Base-by-base conservation (phyloP, 2,329 filamentous ascomycete genomes). In the Microcyclosporella mali region DNA sequence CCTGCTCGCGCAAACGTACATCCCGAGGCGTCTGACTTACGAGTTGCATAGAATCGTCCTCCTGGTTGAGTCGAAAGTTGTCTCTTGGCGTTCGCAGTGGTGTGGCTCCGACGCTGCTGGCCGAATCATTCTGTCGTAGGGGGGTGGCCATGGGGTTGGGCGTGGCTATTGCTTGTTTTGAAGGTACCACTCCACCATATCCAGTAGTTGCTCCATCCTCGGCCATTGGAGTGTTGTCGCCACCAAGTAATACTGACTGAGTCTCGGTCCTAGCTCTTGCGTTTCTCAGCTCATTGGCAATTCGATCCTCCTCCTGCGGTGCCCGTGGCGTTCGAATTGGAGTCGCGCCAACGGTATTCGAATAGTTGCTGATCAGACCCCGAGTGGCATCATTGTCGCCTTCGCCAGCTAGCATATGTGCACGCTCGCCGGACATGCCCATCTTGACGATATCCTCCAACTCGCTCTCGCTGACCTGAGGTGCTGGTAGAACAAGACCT, bases 371-470 rank as follows among this genome's bases (percentile, higher is more conserved):
- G 45, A 97, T 78, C 34, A 98, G 73, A 3, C 89, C 88, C 52
- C 85, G 80, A 0, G 89, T 94, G 40, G 86, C 81, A 60, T 88
- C 81, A 51, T 89, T 94, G 46, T 95, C 88, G 62, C 85, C 85
- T 40, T 81, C 80, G 33, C 79, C 78, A 3, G 86, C 87, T 62
- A 85, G 73, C 50, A 75, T 71, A 57, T 82, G 88, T 33, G 92
- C 92, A 39, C 84, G 82, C 60, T 95, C 88, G 29, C 90, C 92
- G 47, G 88, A 79, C 77, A 94, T 85, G 33, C 92, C 90, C 88
- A 97, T 94, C 72, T 98, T 98, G 52, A 98, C 88, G 59, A 98
- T 97, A 54, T 95, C 89, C 61, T 98, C 92, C 46, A 98, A 73
- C 67, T 98, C 92, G 33, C 81, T 77, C 59, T 98, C 92, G 64